These are phyloP conservation scores for Ceratobasidium theobromae DNA, from an alignment of 1,284 basidiomycete species.

Conservation along the genomic window DNA sequence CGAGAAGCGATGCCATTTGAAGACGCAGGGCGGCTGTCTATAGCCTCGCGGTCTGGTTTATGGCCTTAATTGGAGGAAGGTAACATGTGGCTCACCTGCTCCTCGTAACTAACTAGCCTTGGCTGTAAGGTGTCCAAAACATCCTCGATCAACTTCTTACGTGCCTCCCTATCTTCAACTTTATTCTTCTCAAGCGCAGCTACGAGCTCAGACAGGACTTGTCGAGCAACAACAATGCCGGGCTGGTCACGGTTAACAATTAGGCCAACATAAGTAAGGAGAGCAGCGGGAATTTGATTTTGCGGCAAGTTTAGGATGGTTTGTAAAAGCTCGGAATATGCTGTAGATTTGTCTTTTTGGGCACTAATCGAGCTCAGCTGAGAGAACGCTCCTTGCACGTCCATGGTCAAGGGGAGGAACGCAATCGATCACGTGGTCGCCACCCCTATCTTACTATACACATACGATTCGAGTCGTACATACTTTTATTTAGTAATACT, in stretches of 20 bases:
- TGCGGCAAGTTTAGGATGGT: slow-evolving; percentile 43
- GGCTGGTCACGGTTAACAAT: slow-evolving; percentile 72
- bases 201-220: slow-evolving; percentile 80
- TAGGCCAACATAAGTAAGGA: slow-evolving; percentile 58
- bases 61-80: background rate
- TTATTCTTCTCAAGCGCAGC: slow-evolving; percentile 58
- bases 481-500: no score
- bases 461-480: no score
- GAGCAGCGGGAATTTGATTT: slow-evolving; percentile 56
- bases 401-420: slow-evolving; percentile 33
- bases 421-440: slow-evolving; percentile 16
- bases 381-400: slow-evolving; percentile 55
- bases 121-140: slow-evolving; percentile 72
- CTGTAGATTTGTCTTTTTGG: slow-evolving; percentile 82
- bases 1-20: slow-evolving; percentile 85
- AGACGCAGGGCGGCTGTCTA: slow-evolving; percentile 83
- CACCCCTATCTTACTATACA: no score
- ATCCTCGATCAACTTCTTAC: slow-evolving; percentile 70
- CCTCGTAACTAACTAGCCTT: slow-evolving; percentile 84
- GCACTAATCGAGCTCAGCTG: slow-evolving; percentile 58
- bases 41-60: background rate
- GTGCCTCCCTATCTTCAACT: slow-evolving; percentile 55
- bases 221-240: slow-evolving; percentile 80
- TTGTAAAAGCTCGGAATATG: slow-evolving; percentile 52
- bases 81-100: slow-evolving; percentile 66